These are phyloP conservation scores for Trametes cubensis DNA, from an alignment of 768 basidiomycete genomes.

Conservation along the genomic window DNA sequence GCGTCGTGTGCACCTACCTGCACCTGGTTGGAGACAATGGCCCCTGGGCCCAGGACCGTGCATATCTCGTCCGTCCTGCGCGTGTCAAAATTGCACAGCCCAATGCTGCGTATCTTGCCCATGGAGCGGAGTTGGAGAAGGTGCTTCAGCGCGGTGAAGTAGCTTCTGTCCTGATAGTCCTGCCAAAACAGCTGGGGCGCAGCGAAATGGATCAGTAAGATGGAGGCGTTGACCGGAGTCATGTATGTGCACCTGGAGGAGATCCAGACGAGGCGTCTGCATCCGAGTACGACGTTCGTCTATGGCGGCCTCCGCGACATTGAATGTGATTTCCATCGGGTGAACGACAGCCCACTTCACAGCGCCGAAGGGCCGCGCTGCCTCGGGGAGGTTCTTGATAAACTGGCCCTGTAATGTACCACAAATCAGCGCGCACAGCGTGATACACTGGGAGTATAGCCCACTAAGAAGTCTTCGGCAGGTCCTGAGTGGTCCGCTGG, in stretches of 20 bases:
- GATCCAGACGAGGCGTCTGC: constrained; percentile 58
- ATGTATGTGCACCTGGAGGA: constrained; percentile 61
- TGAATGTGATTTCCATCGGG: constrained; percentile 48
- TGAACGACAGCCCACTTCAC: constrained; percentile 88
- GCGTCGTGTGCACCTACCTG: constrained; percentile 49
- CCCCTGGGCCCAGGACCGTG: constrained; percentile 64
- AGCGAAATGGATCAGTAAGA: neutral
- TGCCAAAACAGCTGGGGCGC: constrained; percentile 75
- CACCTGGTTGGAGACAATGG: constrained; percentile 78
- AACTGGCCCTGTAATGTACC: constrained; percentile 61
- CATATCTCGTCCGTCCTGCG: constrained; percentile 77
- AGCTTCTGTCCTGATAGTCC: constrained; percentile 54
- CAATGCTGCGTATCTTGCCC: constrained; percentile 63
- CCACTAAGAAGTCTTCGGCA: constrained; percentile 77
- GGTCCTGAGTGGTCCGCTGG: constrained; percentile 86
- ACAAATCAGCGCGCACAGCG: constrained; percentile 1
- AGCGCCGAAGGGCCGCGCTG: constrained; percentile 60
- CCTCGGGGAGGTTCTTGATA: constrained; percentile 48
- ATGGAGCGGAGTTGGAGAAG: constrained; percentile 58
- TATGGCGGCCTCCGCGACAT: constrained; percentile 61
- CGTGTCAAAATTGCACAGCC: constrained; percentile 80
- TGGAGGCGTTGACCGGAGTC: constrained; percentile 12
- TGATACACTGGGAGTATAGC: constrained; percentile 22
- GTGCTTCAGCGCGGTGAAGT: constrained; percentile 48
- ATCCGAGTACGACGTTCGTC: constrained; percentile 69